Evolutionary conservation across 2,329 filamentous ascomycete species (phyloP).

Genomic region (Colletotrichum cuscutae): DNA sequence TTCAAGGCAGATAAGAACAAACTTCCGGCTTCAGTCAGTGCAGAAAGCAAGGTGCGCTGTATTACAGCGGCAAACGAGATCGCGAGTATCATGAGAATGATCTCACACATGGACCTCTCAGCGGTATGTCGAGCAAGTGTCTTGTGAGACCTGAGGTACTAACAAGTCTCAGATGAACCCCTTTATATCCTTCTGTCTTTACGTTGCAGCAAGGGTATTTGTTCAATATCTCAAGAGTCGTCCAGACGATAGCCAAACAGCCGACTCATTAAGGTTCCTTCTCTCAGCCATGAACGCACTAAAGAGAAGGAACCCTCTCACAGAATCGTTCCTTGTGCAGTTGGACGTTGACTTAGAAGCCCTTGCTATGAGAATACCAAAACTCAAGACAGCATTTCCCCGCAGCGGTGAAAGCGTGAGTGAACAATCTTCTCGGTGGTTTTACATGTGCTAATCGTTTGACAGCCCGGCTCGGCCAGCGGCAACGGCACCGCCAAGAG

Average conservation of each 20-base stretch:
- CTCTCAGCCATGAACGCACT: constrained; percentile 90
- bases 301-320: constrained; percentile 88
- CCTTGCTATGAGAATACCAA: constrained; percentile 70
- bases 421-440: constrained; percentile 34
- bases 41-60: constrained; percentile 92
- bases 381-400: constrained; percentile 65
- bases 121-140: constrained; percentile 64
- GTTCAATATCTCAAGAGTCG: constrained; percentile 95
- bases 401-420: constrained; percentile 63
- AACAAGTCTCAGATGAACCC: constrained; percentile 80
- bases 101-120: constrained; percentile 88
- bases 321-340: constrained; percentile 94
- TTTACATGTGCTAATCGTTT: constrained; percentile 6
- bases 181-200: constrained; percentile 94
- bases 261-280: constrained; percentile 88
- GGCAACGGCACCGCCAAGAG: constrained; percentile 31
- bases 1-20: constrained; percentile 95
- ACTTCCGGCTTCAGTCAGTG: constrained; percentile 78
- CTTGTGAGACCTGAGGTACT: constrained; percentile 25
- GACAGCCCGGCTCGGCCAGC: constrained; percentile 42
- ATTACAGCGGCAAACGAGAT: constrained; percentile 95
- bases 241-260: constrained; percentile 83
- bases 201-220: constrained; percentile 94
- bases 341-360: constrained; percentile 90
- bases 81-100: constrained; percentile 93